Base-by-base conservation (phyloP, 352 stramenopile genomes). In the Pythium dissimile region DNA sequence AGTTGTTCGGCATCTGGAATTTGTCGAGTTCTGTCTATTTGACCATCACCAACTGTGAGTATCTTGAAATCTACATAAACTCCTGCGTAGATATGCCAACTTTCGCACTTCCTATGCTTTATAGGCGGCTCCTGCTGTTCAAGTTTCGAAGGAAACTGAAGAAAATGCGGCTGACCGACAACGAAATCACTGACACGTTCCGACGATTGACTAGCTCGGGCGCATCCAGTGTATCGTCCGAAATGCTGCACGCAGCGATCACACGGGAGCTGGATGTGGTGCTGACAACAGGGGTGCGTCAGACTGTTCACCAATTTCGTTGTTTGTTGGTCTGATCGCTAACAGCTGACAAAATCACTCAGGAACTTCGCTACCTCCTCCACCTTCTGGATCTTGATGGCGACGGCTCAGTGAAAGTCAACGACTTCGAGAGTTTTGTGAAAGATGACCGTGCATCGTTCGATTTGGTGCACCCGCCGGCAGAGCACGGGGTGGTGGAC, bases 11-110 rank as follows among this genome's bases (percentile, higher is more conserved):
- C 83, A 86, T 21, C 53, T 74, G 54, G 83, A 91, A 54, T 88
- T 91, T 62, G 74, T 93, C 9, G 83, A 90, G 57, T 93, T 93
- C 42, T 93, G 80, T 49, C 60, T 93, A 5, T 64, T 93, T 10
- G 79, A 93, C 43, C 79, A 87, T 44, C 79, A 88, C 31, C 83
- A 93, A 45, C 57, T 93, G 80, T 93, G 61, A 24, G 80, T 76
- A 6, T 5, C 7, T 37, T 16, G 23, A 34, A 27, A 11, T 30
- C 5, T 43, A 34, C n/a, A n/a, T n/a, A n/a, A n/a, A n/a, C n/a
- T n/a, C n/a, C n/a, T n/a, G n/a, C n/a, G n/a, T n/a, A n/a, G n/a
- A n/a, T n/a, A n/a, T n/a, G n/a, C n/a, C n/a, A n/a, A n/a, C n/a
- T n/a, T n/a, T n/a, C n/a, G n/a, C n/a, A n/a, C n/a, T n/a, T n/a